Evolutionary conservation across 805 yeast genomes (phyloP), one percentile per base, ranked within the genome.

Genomic region (Zygotorulaspora danielsina): DNA sequence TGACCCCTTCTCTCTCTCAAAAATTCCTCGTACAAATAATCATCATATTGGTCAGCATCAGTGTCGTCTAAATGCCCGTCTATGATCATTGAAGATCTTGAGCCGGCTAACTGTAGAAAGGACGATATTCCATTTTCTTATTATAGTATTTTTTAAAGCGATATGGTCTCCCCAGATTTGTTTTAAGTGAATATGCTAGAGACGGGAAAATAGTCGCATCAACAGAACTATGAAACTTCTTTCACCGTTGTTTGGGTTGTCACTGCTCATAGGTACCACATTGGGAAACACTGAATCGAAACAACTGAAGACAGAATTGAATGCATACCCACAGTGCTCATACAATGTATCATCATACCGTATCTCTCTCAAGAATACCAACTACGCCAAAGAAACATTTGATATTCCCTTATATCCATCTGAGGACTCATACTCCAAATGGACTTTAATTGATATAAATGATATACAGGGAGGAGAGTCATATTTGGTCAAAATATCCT

Each of bases 401-500:
- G 42, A 38, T 11, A 36, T 41, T n/a, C 21, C 18, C 21, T 30
- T 19, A 11, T 15, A n/a, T 27, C 17, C 5, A 31, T 38, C 9
- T 8, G 28, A 15, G 31, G 31, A 9, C 32, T 39, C 30, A 32
- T 29, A 2, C 37, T 39, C 7, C 31, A 34, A 1, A 19, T 37
- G 41, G 4, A 32, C 34, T 4, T 42, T 32, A 28, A 24, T 54
- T 5, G 55, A 53, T 38, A 15, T 56, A 16, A 28, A 34, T 15
- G 43, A 38, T 17, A 27, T 53, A 12, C 41, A 42, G 13, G 22
- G 32, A 13, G 49, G 43, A 12, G 54, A 50, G 12, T 37, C 44
- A 11, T 56, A 55, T 33, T 47, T 43, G 34, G 44, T 55, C 11
- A 59, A 57, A 39, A 30, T 57, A 6, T 59, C 62, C 33, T 60